Evolutionary conservation across 345 rosid genomes (phyloP), one percentile per base, ranked within the genome.

Genomic region (Jatropha curcas): DNA sequence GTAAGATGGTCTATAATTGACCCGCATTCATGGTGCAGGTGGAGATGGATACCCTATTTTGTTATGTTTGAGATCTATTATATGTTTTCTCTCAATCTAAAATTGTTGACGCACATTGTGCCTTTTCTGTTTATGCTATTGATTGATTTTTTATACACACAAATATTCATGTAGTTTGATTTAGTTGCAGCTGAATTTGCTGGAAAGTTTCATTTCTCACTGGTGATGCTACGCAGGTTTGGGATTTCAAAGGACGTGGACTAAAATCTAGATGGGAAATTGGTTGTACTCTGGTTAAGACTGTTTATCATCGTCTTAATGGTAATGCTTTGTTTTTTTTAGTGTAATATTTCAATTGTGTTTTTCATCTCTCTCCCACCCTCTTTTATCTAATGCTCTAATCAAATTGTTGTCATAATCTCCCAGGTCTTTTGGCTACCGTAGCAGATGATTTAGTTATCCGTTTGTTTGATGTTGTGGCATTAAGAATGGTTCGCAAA

Each of bases 371-470:
- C 52, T 57, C 60, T 60, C 43, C 59, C 28, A 24, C 62, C 11
- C 41, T 13, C 45, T 17, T 51, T 35, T 62, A 39, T 77, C 65
- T 1, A 31, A 72, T 53, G 64, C 67, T 25, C 43, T 79, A 25
- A 70, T 66, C 41, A 37, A 34, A 20, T 52, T 58, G 7, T 22
- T 72, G 65, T 62, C 52, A n/a, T 59, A 46, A 35, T 73, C 53
- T 78, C 70, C 50, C 86, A 95, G 96, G 96, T 80, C 94, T 95
- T 82, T 76, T 95, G 87, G 99, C 96, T 53, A 85, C 91, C 3
- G 96, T 91, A 67, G 87, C 98, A 16, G 94, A 93, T 84, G 98
- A 95, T 82, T 84, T 93, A 68, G 79, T 86, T 66, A 90, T 93
- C 71, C 85, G 92, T 43, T 64, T 95, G 53, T 92, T 83, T 81